Base-by-base conservation (phyloP, 805 yeast genomes). In the Pichia deserticola region DNA sequence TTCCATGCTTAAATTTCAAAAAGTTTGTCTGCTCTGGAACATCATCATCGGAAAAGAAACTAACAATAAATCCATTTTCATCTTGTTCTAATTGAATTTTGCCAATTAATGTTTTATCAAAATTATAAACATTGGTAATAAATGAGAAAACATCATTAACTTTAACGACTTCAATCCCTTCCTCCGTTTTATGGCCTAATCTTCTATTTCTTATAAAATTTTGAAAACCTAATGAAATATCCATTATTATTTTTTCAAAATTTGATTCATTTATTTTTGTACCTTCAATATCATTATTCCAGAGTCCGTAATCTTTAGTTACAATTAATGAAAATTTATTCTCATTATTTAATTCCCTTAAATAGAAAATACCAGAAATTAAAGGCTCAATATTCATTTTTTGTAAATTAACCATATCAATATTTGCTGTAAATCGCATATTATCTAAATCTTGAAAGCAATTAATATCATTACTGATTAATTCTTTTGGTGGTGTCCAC, bases 41-140 rank as follows among this genome's bases (percentile, higher is more conserved):
- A 5, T 33, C 39, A 3, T 49, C 40, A 27, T 44, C 55, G 1
- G 40, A 44, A 37, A 51, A 56, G 35, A 40, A 47, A 7, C 54
- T 35, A 2, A 49, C 51, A 7, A 51, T 11, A 25, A 47, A 39
- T 7, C 51, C 52, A 20, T 49, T 48, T 11, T 48, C 45, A 15
- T 51, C 50, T 37, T 54, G 53, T 10, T 49, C 51, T 5, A 58
- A n/a, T 11, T 29, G 30, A 20, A 58, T 39, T 20, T 47, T 49
- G 6, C 54, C 57, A 20, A 57, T 44, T 20, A 42, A 46, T 6
- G 48, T 11, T 27, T 51, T 15, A 32, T 58, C 50, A 5, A 47
- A 10, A 33, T 54, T 56, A 46, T 51, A 58, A 30, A 56, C 12
- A 29, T 53, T 46, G 4, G 47, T 40, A 3, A 46, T 46, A 25